Percentiles rank a stretch among this genome's conserved stretches.
Conservation (phyloP, 768 basidiomycete species). For the Boletus huronensis region DNA sequence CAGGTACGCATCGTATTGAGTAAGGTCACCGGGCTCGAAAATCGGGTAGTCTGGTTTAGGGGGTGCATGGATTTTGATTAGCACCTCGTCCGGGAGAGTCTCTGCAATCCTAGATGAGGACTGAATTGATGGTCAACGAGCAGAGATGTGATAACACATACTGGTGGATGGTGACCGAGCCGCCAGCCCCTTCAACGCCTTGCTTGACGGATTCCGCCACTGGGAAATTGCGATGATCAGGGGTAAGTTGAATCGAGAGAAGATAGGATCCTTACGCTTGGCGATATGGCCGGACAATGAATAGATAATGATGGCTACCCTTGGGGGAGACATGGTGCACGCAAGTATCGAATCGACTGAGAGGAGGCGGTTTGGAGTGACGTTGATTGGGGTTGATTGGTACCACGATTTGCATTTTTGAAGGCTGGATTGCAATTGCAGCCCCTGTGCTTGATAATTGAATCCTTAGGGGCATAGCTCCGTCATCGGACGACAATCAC, state of each 20-base stretch:
- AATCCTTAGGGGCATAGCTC: constrained; percentile 6
- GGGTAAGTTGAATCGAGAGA: background rate
- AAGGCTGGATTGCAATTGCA: background rate
- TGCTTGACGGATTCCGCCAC: constrained; percentile 55
- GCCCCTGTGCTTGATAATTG: constrained; percentile 1
- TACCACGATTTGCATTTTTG: constrained; percentile 13
- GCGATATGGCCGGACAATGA: constrained; percentile 72
- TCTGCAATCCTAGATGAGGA: constrained; percentile 59
- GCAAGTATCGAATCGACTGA: background rate
- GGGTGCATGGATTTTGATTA: constrained; percentile 66
- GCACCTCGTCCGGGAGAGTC: constrained; percentile 68
- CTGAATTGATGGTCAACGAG: background rate
- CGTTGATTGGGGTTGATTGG: background rate
- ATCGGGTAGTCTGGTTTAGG: constrained; percentile 71
- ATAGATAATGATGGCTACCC: constrained; percentile 70
- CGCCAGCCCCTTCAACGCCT: constrained; percentile 49
- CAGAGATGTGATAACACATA: constrained; percentile 27
- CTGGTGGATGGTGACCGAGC: constrained; percentile 53
- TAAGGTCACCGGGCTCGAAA: constrained; percentile 52
- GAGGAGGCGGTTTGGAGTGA: background rate
- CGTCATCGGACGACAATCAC: background rate
- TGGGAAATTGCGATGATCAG: constrained; percentile 26
- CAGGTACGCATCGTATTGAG: constrained; percentile 65
- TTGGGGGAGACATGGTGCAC: constrained; percentile 45
- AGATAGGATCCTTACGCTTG: constrained; percentile 43